Evolutionary conservation across 352 stramenopile genomes (phyloP).

Genomic region (Phytopythium montanum): DNA sequence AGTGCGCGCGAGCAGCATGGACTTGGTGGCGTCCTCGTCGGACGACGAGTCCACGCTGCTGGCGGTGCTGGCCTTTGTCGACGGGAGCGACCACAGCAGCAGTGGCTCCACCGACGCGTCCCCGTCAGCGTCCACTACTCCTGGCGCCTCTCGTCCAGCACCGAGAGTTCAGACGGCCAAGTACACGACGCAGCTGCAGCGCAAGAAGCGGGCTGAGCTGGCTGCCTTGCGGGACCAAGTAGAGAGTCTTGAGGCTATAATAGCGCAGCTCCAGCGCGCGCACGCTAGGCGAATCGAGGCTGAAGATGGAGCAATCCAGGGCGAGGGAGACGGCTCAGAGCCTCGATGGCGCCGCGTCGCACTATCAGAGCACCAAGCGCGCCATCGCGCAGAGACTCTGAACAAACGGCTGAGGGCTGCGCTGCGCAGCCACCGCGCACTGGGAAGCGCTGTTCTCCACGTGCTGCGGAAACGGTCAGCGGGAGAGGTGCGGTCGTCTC

Average conservation of each 20-base stretch:
- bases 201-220: conserved; percentile 13
- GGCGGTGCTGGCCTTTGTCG: neutral
- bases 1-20: too few relatives aligned
- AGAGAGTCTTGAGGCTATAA: neutral
- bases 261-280: conserved; percentile 5
- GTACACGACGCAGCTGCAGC: conserved; percentile 16
- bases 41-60: neutral
- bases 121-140: neutral
- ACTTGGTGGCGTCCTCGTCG: neutral
- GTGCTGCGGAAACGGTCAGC: neutral
- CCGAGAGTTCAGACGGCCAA: neutral
- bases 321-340: neutral
- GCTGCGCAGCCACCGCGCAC: neutral
- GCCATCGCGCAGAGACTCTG: conserved; percentile 8
- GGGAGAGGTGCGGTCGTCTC: neutral
- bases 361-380: conserved; percentile 8
- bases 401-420: conserved; percentile 11
- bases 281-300: neutral
- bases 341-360: conserved; percentile 15
- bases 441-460: neutral
- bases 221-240: conserved; percentile 13
- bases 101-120: neutral
- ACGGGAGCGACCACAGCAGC: neutral
- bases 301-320: neutral
- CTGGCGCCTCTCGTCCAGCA: neutral